These are phyloP conservation scores for Suillus placidus DNA, from an alignment of 768 basidiomycete genomes.

Conservation along the genomic window DNA sequence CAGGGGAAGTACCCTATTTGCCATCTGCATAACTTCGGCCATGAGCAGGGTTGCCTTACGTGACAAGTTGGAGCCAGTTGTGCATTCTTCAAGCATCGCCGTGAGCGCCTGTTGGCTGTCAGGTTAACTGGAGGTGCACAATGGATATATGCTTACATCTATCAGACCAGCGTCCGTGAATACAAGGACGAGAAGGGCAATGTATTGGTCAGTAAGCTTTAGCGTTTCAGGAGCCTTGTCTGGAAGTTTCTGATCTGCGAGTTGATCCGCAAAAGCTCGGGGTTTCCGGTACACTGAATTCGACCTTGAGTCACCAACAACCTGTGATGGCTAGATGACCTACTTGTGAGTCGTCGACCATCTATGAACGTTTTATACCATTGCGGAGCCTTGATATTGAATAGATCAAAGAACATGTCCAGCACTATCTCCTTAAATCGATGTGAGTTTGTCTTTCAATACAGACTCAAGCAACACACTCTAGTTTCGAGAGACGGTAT, in stretches of 20 bases:
- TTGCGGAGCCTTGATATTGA: slow-evolving; percentile 89
- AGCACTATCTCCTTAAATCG: slow-evolving; percentile 79
- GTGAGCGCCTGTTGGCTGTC: slow-evolving; percentile 67
- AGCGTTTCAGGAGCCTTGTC: slow-evolving; percentile 60
- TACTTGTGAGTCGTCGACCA: slow-evolving; percentile 86
- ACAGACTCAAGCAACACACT: slow-evolving; percentile 42
- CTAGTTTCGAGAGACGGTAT: slow-evolving; percentile 88
- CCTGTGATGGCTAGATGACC: slow-evolving; percentile 25
- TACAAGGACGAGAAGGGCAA: slow-evolving; percentile 80
- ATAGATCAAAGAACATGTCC: slow-evolving; percentile 91
- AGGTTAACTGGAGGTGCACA: not conserved
- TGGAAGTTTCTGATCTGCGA: slow-evolving; percentile 38
- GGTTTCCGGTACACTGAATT: slow-evolving; percentile 66
- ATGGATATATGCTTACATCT: slow-evolving; percentile 58
- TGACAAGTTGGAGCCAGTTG: slow-evolving; percentile 69
- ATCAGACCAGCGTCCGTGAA: slow-evolving; percentile 86
- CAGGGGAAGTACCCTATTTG: slow-evolving; percentile 84
- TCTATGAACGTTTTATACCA: slow-evolving; percentile 95
- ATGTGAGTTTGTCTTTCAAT: slow-evolving; percentile 16
- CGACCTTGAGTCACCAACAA: slow-evolving; percentile 1
- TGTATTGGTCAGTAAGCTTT: slow-evolving; percentile 91
- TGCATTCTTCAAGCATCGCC: slow-evolving; percentile 80
- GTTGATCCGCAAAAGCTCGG: slow-evolving; percentile 37
- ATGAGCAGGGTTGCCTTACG: slow-evolving; percentile 90
- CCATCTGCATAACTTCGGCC: slow-evolving; percentile 87